Percentiles rank a stretch among this genome's conserved stretches.
These are phyloP conservation scores for Begonia peltatifolia DNA, from an alignment of 306 rosid species.

Conservation along the genomic window DNA sequence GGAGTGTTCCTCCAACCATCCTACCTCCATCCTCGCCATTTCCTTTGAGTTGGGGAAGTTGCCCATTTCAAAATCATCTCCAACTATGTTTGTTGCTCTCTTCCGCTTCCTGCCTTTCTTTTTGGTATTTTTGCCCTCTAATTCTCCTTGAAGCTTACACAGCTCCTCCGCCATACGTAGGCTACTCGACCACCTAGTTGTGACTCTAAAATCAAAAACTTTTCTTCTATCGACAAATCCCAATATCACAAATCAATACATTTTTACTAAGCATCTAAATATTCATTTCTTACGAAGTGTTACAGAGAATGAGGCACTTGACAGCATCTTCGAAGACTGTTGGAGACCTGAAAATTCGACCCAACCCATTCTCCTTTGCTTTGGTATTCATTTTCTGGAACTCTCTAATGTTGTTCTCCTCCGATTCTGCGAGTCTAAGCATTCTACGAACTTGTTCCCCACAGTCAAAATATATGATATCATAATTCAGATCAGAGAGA, in stretches of 20 bases:
- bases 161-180: slow-evolving; percentile 14
- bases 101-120: slow-evolving; percentile 1
- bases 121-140: neutral
- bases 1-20: neutral
- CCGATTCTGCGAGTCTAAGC: slow-evolving; percentile 11
- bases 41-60: slow-evolving; percentile 20
- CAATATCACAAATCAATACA: neutral
- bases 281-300: slow-evolving; percentile 8
- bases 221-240: neutral
- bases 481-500: neutral
- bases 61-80: neutral
- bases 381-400: slow-evolving; percentile 1
- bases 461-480: too few species aligned
- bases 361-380: slow-evolving; percentile 9
- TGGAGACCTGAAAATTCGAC: slow-evolving; percentile 17
- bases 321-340: slow-evolving; percentile 21
- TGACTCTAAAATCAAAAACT: neutral
- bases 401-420: slow-evolving; percentile 1
- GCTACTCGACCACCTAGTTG: slow-evolving; percentile 14
- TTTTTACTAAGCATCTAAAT: neutral
- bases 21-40: slow-evolving; percentile 1
- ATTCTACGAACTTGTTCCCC: slow-evolving; percentile 21
- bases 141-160: slow-evolving; percentile 8
- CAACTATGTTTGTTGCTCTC: neutral
- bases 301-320: slow-evolving; percentile 25